Base-by-base conservation (phyloP, 768 basidiomycete genomes). In the Pleurotus giganteus region DNA sequence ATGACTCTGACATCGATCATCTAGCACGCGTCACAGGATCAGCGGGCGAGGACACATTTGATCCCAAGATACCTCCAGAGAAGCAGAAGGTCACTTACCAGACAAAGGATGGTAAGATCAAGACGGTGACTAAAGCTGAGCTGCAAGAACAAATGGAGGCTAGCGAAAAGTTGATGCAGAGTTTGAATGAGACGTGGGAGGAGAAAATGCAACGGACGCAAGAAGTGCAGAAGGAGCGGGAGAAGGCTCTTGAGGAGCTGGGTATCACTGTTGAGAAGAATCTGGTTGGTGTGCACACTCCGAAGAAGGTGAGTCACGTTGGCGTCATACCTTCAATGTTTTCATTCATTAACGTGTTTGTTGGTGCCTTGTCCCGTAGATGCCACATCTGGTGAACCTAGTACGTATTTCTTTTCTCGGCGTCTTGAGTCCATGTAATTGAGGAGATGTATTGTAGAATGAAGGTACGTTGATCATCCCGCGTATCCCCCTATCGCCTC, bases 261-360 rank as follows among this genome's bases (percentile, higher is more conserved):
- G 97, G 97, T 31, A 98, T 99, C 71, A 91, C 91, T 36, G 93
- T 99, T 57, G 96, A 98, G 73, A 98, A 94, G 81, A 91, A 94
- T 60, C 73, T 91, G 54, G 90, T 98, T 54, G 96, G 97, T 47
- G 97, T 99, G 54, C 94, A 97, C 75, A 94, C 97, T 19, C 97
- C 97, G 27, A 98, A 98, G 81, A 93, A 88, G 81, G 91, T 83
- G 85, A 74, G 74, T 45, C 27, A 47, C 39, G 39, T 56, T 55
- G 32, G 53, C 53, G 17, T 52, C 62, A 39, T 45, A 26, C 61
- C 55, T 24, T 53, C 49, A 44, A 32, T 50, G 21, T 56, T 17
- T 45, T 15, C 44, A n/a, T n/a, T 36, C 46, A 58, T 57, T 53
- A 49, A 41, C 36, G 51, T 47, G 50, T 58, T 63, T 42, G 54